Percentiles rank a stretch among this genome's conserved stretches.
Evolutionary conservation across 192 early-diverging fungal genomes (phyloP).

Genomic region (Spinellus fusiger): DNA sequence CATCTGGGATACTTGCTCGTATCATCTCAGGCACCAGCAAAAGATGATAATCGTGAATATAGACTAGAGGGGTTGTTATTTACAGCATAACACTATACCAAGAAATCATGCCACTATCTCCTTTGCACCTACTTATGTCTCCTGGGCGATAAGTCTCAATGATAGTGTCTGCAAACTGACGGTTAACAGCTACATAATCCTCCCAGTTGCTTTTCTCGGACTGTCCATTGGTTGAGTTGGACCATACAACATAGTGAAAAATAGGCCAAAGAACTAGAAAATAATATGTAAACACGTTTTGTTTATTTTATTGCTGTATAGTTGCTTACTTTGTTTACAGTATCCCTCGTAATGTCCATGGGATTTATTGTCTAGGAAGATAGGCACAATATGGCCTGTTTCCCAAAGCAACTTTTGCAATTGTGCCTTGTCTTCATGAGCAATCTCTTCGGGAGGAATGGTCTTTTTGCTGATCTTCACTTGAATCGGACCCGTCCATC

Average conservation of each 20-base stretch:
- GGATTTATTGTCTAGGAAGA: slow-evolving; percentile 77
- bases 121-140: slow-evolving; percentile 59
- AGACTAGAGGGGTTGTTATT: too few species aligned
- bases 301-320: not conserved
- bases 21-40: slow-evolving; percentile 88
- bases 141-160: slow-evolving; percentile 64
- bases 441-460: slow-evolving; percentile 47
- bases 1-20: slow-evolving; percentile 72
- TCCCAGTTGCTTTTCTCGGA: slow-evolving; percentile 66
- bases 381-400: slow-evolving; percentile 63
- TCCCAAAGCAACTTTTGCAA: slow-evolving; percentile 55
- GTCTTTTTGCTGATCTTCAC: slow-evolving; percentile 34
- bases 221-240: slow-evolving; percentile 58
- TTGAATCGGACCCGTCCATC: slow-evolving; percentile 63
- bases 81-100: too few species aligned
- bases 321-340: slow-evolving; percentile 77
- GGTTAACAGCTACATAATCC: slow-evolving; percentile 80
- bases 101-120: not conserved
- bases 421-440: slow-evolving; percentile 50
- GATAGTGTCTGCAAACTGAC: slow-evolving; percentile 72
- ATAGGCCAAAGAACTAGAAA: slow-evolving; percentile 85
- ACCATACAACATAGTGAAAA: slow-evolving; percentile 92
- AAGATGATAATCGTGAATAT: slow-evolving; percentile 98
- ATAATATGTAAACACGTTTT: not conserved
- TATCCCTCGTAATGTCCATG: slow-evolving; percentile 94